phyloP scores from a whole-genome alignment of 192 early-diverging fungal genomes.

The Mortierella alpina region DNA sequence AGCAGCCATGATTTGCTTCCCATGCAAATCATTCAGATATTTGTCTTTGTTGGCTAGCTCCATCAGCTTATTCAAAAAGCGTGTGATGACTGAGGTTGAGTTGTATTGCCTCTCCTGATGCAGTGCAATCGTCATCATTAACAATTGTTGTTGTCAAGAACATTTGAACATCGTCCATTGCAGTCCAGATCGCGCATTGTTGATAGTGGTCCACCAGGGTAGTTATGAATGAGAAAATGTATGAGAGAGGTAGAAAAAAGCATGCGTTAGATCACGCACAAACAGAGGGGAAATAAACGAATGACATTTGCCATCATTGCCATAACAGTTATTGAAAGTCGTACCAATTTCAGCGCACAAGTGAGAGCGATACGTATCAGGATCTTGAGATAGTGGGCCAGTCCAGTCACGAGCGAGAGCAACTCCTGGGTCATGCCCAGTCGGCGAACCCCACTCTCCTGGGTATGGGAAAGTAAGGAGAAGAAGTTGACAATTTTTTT shows the following conservation, averaged over 20 bases:
- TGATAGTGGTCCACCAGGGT: too few species aligned
- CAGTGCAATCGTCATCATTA: too few species aligned
- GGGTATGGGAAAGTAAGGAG: slow-evolving; percentile 84
- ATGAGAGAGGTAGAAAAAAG: not conserved
- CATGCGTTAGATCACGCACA: not conserved
- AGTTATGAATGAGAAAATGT: not conserved
- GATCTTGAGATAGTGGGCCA: slow-evolving; percentile 94
- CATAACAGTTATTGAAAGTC: slow-evolving; percentile 5
- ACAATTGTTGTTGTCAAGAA: not conserved
- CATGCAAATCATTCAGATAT: slow-evolving; percentile 25
- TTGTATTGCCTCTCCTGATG: slow-evolving; percentile 71
- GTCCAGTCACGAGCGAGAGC: slow-evolving; percentile 86
- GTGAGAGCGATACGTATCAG: slow-evolving; percentile 90
- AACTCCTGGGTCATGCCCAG: slow-evolving; percentile 85
- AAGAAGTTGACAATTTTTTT: slow-evolving; percentile 97
- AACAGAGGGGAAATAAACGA: too few species aligned
- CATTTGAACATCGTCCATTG: not conserved
- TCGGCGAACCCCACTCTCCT: slow-evolving; percentile 64
- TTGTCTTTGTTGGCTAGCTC: slow-evolving; percentile 69
- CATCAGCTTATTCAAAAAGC: slow-evolving; percentile 83
- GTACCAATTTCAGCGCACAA: slow-evolving; percentile 85
- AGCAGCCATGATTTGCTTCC: slow-evolving; percentile 62
- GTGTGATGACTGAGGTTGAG: slow-evolving; percentile 62
- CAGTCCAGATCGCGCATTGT: not conserved
- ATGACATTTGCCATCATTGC: too few species aligned